Evolutionary conservation across 768 basidiomycete genomes (phyloP), one percentile per base, ranked within the genome.

Genomic region (Lactifluus volemus): DNA sequence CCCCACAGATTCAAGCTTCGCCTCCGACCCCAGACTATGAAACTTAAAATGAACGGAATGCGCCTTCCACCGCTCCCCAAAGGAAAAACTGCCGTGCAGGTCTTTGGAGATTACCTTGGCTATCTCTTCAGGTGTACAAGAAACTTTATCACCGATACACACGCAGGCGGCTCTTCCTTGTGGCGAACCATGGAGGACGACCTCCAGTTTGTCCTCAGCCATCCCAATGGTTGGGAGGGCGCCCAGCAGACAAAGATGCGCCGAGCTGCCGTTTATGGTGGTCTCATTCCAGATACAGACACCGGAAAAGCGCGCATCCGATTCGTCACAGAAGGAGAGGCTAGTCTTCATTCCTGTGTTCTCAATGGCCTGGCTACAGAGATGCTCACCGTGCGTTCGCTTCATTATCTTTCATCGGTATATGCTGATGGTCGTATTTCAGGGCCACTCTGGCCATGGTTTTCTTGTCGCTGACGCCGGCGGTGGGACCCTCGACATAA

Each of bases 261-360:
- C 59, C 78, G 85, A 59, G 84, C 83, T 0, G 88, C 88, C 1
- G 79, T 86, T 9, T 79, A 83, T 64, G 88, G 85, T 3, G 81
- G 80, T n/a, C 70, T 91, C 42, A 84, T 91, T 17, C 83, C 88
- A 1, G 85, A 89, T 70, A 86, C 84, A 1, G 84, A 85, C 65
- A 83, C 81, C 58, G 88, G 87, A 3, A 83, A 82, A 63, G 81
- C 87, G 1, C 76, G 85, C 58, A 88, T 91, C 66, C 76, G 86
- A 41, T 90, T 91, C 64, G 88, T 91, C 55, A 91, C 88, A 3
- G 88, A 90, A 70, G 88, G 88, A 55, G 88, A 91, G 73, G 88
- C 88, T 0, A 89, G 88, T 77, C 73, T 91, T 67, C 88, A 91
- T 69, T 85, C 88, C 0, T 90, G 88, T 70, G 83, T 90, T 4